Base-by-base conservation (phyloP, 768 basidiomycete genomes). In the Xerocomus potaroensis region DNA sequence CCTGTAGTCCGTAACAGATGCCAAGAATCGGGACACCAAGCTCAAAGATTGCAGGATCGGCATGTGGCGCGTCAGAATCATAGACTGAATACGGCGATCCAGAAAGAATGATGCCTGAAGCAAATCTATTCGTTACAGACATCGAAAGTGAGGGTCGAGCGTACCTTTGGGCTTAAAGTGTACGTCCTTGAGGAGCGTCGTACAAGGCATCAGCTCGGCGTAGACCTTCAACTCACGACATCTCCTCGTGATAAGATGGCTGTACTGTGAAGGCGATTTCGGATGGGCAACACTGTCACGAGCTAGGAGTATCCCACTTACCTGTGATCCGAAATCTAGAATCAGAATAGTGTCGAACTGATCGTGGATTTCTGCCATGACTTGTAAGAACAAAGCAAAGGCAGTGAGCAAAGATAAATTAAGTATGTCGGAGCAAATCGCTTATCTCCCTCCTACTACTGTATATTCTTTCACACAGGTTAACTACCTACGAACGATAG, bases 1-100 rank as follows among this genome's bases (percentile, higher is more conserved):
- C 92, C 77, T 96, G 92, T 12, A 98, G 76, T 21, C 96, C 96
- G 67, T 97, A 98, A 66, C 96, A 99, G 47, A 98, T 97, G 18
- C 96, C 96, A 12, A 99, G 76, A 41, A 99, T 83, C 3, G 96
- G 95, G 2, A 97, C 83, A 19, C 84, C 91, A 8, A 89, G 77
- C 35, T 84, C 79, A 58, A 91, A 98, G 9, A 98, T 83, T 14
- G 78, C 86, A 15, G 92, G 89, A 68, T 99, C 95, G 26, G 91
- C 93, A 52, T 93, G 92, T 19, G 96, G 95, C 5, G 96, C 84
- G 53, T 83, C 94, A 23, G 78, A 67, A 54, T 94, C 96, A 67
- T 97, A 98, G 16, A 98, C 96, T 26, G 95, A 98, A 70, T 95
- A 98, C 0, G 96, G 96, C 1, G 96, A 97, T 34, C 96, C 96